phyloP scores from a whole-genome alignment of 192 early-diverging fungal species.

The Piromyces finnis region DNA sequence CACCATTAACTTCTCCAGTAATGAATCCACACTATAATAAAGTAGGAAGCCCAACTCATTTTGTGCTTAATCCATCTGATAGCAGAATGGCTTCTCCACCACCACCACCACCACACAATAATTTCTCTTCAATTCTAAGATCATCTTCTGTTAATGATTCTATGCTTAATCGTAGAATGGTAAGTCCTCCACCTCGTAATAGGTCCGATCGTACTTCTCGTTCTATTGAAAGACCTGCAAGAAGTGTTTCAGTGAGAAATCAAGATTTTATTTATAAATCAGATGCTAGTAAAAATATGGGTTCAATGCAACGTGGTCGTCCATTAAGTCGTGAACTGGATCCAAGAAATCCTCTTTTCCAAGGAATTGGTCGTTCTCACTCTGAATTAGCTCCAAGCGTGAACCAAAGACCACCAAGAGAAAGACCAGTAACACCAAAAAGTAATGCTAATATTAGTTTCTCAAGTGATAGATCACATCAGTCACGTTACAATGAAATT shows the following conservation, averaged over 20 bases:
- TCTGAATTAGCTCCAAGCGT: neutral
- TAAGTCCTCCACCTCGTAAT: neutral
- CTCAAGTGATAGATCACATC: neutral
- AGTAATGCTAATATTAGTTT: neutral
- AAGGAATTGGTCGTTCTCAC: neutral
- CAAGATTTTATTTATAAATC: neutral
- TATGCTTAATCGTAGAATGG: neutral
- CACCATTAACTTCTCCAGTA: too few relatives aligned
- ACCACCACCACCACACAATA: neutral
- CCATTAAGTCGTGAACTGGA: neutral
- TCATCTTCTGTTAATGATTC: neutral
- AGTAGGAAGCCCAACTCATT: too few relatives aligned
- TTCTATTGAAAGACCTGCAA: neutral
- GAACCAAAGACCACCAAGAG: neutral
- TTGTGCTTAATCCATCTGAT: too few relatives aligned
- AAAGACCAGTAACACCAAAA: neutral
- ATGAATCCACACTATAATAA: too few relatives aligned
- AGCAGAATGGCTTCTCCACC: too few relatives aligned
- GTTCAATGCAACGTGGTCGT: neutral
- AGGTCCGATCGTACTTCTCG: neutral
- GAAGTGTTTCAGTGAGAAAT: neutral
- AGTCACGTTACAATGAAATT: neutral
- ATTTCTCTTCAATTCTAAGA: neutral
- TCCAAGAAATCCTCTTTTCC: neutral
- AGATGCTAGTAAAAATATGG: neutral